These are phyloP conservation scores for Kockiozyma suomiensis DNA, from an alignment of 805 yeast genomes.

Conservation along the genomic window DNA sequence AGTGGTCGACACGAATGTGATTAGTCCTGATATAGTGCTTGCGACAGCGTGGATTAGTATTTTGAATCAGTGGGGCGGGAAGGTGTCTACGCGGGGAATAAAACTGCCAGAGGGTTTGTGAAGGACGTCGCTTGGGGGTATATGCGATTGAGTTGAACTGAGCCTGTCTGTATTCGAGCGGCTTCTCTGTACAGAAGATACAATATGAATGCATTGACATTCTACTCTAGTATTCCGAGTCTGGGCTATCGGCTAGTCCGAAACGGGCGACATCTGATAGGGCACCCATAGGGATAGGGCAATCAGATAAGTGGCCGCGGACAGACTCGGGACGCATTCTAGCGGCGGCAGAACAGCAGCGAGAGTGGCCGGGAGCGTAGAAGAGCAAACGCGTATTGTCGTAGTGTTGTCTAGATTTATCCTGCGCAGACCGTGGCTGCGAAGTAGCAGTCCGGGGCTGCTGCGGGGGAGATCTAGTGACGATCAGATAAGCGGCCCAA, in stretches of 20 bases:
- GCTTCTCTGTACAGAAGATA: background rate
- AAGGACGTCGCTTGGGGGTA: background rate
- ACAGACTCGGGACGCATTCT: background rate
- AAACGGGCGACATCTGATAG: background rate
- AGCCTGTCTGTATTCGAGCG: background rate
- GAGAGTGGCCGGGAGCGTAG: background rate
- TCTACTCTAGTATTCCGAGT: background rate
- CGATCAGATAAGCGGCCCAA: background rate
- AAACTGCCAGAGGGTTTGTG: conserved; percentile 18
- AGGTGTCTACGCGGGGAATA: conserved; percentile 12
- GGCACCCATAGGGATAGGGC: background rate
- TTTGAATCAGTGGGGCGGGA: conserved; percentile 23
- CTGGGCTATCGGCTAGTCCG: background rate
- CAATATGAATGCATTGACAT: conserved; percentile 10
- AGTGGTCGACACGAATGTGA: conserved; percentile 21
- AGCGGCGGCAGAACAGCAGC: background rate
- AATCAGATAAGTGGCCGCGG: conserved; percentile 4
- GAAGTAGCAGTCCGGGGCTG: background rate
- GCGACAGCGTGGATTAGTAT: conserved; percentile 35
- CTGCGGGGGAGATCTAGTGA: background rate
- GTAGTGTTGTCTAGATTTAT: no score
- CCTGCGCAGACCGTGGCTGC: no score
- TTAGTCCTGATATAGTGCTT: conserved; percentile 29
- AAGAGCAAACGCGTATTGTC: no score
- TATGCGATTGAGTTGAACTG: background rate